Evolutionary conservation across 1,284 basidiomycete genomes (phyloP), one percentile per base, ranked within the genome.

Genomic region (Sphagnurus paluster): DNA sequence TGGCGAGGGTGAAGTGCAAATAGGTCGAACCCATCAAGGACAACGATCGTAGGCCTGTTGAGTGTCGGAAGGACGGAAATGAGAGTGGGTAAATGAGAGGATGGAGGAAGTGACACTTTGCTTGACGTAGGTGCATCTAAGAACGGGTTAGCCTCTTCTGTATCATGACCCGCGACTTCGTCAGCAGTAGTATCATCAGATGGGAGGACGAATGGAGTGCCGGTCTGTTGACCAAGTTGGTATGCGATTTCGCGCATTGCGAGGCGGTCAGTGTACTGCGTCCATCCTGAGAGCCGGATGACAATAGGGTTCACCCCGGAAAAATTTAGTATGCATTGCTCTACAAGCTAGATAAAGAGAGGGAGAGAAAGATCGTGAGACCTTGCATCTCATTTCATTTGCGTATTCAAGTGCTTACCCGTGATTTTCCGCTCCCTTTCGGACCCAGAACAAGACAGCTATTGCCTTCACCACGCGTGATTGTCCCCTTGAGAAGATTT

Each of bases 161-260:
- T 52, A 7, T 49, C 46, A 0, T 53, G 41, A 16, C n/a, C n/a
- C n/a, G n/a, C n/a, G n/a, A n/a, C n/a, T n/a, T n/a, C n/a, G n/a
- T 35, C 41, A 11, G 44, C 53, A 2, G 59, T 60, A 6, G 56
- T 56, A 9, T 66, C 68, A 17, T 62, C 66, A 1, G 53, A 51
- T 16, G 48, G 35, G 4, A 74, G 57, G 2, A 79, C 59, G 46
- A 81, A 74, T 1, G 75, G 72, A 19, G 68, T 67, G 4, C 83
- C 87, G 0, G 82, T 87, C 64, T 90, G 87, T 50, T 78, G 72
- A 6, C 77, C 69, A 3, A 93, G 65, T 59, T 98, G 95, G 43
- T 85, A 74, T 0, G 91, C 91, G 56, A 98, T 90, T 65, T 96
- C 92, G n/a, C 87, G 82, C 63, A 97, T 82, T n/a, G 95, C 95